phyloP scores from a whole-genome alignment of 2,329 filamentous ascomycete genomes.

The Coniochaeta hoffmannii region DNA sequence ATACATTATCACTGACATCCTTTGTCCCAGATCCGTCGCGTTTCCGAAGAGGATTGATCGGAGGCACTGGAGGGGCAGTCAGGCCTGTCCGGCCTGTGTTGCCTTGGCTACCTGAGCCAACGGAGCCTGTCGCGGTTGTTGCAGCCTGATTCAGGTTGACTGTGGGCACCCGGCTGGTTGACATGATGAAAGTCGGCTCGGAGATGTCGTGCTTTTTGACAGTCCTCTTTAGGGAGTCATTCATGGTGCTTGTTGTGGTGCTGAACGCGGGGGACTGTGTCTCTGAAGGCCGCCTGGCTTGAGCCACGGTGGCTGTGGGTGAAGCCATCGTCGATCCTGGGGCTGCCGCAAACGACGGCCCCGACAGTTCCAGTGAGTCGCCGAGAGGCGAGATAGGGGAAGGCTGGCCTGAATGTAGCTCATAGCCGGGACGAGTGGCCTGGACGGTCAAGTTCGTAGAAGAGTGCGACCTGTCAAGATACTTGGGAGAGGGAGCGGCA shows the following conservation, averaged over 20 bases:
- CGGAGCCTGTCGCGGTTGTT: constrained; percentile 12
- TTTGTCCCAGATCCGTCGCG: constrained; percentile 26
- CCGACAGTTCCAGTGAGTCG: constrained; percentile 16
- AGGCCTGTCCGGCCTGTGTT: constrained; percentile 28
- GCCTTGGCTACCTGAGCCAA: constrained; percentile 22
- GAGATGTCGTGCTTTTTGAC: constrained; percentile 42
- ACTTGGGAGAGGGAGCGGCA: constrained; percentile 13
- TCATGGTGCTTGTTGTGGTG: constrained; percentile 21
- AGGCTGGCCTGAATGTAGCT: constrained; percentile 27
- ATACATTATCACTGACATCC: no score
- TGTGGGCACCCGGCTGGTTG: constrained; percentile 36
- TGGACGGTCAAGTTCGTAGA: constrained; percentile 26
- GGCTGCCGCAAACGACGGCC: constrained; percentile 22
- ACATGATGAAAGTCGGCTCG: constrained; percentile 40
- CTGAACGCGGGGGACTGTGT: constrained; percentile 20
- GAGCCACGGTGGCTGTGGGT: constrained; percentile 20
- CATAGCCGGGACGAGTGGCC: constrained; percentile 22
- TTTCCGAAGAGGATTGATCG: constrained; percentile 49
- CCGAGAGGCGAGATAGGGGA: constrained; percentile 38
- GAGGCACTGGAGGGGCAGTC: constrained; percentile 44
- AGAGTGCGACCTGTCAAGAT: constrained; percentile 19
- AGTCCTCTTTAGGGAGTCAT: constrained; percentile 31
- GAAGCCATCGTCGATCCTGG: constrained; percentile 23
- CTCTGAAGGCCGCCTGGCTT: constrained; percentile 25
- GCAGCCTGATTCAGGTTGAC: constrained; percentile 27